Evolutionary conservation across 1,284 basidiomycete genomes (phyloP).

Genomic region (Vanrija sp.): DNA sequence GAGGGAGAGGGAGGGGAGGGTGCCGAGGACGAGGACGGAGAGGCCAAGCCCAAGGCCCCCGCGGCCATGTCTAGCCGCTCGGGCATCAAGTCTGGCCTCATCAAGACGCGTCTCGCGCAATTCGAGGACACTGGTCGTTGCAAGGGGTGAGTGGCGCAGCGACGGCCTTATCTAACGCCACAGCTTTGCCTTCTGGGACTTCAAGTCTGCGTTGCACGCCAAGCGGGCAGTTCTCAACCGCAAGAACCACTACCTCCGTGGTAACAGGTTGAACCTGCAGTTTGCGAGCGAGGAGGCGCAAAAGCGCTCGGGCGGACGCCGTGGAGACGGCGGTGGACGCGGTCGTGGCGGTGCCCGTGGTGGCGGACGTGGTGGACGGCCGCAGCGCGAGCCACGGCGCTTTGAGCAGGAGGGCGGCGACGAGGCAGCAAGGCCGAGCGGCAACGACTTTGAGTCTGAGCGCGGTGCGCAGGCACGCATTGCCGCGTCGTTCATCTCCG

Average conservation of each 20-base stretch:
- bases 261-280: conserved; percentile 52
- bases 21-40: conserved; percentile 37
- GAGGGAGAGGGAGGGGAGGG: conserved; percentile 13
- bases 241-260: conserved; percentile 77
- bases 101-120: conserved; percentile 86
- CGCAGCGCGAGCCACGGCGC: conserved; percentile 5
- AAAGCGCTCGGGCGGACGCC: conserved; percentile 28
- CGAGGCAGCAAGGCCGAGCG: not conserved
- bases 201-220: conserved; percentile 70
- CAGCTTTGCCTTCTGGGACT: conserved; percentile 95
- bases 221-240: conserved; percentile 77
- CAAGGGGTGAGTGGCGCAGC: conserved; percentile 68
- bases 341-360: conserved; percentile 7
- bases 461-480: conserved; percentile 10
- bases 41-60: conserved; percentile 23
- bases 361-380: conserved; percentile 6
- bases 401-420: conserved; percentile 12
- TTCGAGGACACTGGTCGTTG: conserved; percentile 92
- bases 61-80: conserved; percentile 19
- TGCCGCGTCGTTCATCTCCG: conserved; percentile 10
- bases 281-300: conserved; percentile 45
- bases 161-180: not conserved
- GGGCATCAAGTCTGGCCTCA: conserved; percentile 62
- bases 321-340: conserved; percentile 7
- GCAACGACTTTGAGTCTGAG: conserved; percentile 11